Percentiles rank a stretch among this genome's conserved stretches.
Conservation (phyloP, 2,329 filamentous ascomycete species). For the Aspergillus japonicus region DNA sequence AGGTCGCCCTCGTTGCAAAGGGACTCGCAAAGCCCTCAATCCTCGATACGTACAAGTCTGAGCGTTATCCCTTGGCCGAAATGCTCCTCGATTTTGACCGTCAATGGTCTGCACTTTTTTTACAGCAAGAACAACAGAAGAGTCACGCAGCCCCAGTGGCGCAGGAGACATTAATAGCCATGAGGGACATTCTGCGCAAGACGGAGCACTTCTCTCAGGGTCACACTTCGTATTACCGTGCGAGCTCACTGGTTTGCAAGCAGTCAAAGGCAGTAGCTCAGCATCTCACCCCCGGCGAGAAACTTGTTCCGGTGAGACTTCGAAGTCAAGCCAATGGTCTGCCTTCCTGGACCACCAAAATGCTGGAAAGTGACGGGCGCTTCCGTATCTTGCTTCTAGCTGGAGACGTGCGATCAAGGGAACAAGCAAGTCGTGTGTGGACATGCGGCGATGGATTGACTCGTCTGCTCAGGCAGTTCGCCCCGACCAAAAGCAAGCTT, state of each 20-base stretch:
- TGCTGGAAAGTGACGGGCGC: slow-evolving; percentile 34
- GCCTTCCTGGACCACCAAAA: slow-evolving; percentile 19
- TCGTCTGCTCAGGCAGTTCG: slow-evolving; percentile 47
- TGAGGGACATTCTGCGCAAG: slow-evolving; percentile 2
- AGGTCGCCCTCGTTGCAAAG: slow-evolving; percentile 50
- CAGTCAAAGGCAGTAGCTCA: not conserved
- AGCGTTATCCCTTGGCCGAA: slow-evolving; percentile 59
- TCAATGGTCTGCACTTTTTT: slow-evolving; percentile 8
- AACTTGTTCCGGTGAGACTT: slow-evolving; percentile 22
- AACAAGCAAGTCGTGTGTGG: slow-evolving; percentile 49
- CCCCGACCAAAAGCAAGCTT: slow-evolving; percentile 37
- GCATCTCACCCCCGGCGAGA: slow-evolving; percentile 14
- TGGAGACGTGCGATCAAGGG: slow-evolving; percentile 52
- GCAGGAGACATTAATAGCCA: slow-evolving; percentile 1
- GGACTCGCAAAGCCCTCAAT: slow-evolving; percentile 39
- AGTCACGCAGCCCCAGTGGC: not conserved
- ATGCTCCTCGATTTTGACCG: slow-evolving; percentile 65
- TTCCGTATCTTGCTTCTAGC: slow-evolving; percentile 54
- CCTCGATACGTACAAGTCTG: slow-evolving; percentile 51
- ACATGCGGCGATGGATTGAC: slow-evolving; percentile 42
- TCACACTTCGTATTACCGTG: slow-evolving; percentile 4
- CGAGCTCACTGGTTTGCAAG: slow-evolving; percentile 9
- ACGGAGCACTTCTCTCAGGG: slow-evolving; percentile 8
- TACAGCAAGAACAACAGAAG: not conserved
- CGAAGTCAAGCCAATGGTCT: slow-evolving; percentile 19